Base-by-base conservation (phyloP, 345 rosid genomes). In the Pugionium cornutum region DNA sequence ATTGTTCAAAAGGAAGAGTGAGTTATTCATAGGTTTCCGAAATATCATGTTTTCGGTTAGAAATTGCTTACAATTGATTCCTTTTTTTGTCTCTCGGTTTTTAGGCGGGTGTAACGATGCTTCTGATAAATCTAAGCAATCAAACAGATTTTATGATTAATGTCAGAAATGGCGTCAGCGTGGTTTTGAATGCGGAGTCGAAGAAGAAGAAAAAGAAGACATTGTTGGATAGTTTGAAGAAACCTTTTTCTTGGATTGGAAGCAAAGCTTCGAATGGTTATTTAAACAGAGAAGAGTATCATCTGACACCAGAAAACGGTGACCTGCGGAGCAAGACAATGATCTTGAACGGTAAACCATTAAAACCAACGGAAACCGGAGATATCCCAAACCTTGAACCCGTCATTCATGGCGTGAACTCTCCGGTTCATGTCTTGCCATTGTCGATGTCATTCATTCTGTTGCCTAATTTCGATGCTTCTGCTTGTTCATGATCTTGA, bases 1-100 rank as follows among this genome's bases (percentile, higher is more conserved):
- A 94, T 78, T 94, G 99, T 62, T 85, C 96, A 1, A 88, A 84
- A 84, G 97, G 91, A 83, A 83, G 89, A 80, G 99, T 91, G 81
- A 84, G 96, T 73, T 44, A 34, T 10, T 46, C 33, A 53, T 39
- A 4, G 59, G 62, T 28, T 59, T 37, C 8, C 8, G 30, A 30
- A 1, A 34, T 3, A 8, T 49, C 26, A 25, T 10, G 2, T 50
- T 10, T 36, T 9, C 6, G 2, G 42, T 18, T 2, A 39, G 4
- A 1, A 3, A 9, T 42, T 49, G 44, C 45, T 44, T 40, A 0
- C 7, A 6, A 27, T 3, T 27, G 0, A 36, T 18, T 18, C 18
- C 3, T 71, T 35, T 3, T 41, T 5, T 26, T 11, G 18, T n/a
- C 53, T 30, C 18, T 40, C 28, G 7, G 31, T 18, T 59, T 46